These are phyloP conservation scores for Penicillium sp. DNA, from an alignment of 2,329 filamentous ascomycete species.

Conservation along the genomic window DNA sequence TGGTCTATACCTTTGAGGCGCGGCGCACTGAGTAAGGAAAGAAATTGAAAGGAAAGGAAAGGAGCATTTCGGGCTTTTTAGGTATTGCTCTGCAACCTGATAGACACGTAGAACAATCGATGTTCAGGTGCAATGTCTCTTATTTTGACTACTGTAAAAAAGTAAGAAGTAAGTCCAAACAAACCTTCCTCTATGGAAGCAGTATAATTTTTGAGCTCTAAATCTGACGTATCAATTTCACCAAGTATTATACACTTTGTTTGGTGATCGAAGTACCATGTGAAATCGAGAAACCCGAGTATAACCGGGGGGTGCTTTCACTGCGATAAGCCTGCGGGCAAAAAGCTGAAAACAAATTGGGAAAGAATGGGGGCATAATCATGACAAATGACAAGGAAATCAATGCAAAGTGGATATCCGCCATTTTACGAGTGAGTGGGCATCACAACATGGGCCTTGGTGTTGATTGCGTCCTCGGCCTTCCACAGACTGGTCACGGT, in stretches of 20 bases:
- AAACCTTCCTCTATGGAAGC: not conserved
- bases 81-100: not conserved
- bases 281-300: not conserved
- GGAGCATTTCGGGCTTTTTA: not conserved
- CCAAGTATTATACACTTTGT: not conserved
- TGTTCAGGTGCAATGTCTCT: not conserved
- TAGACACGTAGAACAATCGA: not conserved
- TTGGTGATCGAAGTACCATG: not conserved
- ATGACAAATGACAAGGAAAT: slow-evolving; percentile 6
- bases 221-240: not conserved
- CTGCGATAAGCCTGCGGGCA: slow-evolving; percentile 2
- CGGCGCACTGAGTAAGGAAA: slow-evolving; percentile 6
- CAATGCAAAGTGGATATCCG: not conserved
- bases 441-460: slow-evolving; percentile 88
- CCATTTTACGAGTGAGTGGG: slow-evolving; percentile 62
- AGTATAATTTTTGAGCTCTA: not conserved
- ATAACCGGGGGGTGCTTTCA: slow-evolving; percentile 3
- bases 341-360: not conserved
- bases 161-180: not conserved
- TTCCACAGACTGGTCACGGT: slow-evolving; percentile 94
- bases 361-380: slow-evolving; percentile 7
- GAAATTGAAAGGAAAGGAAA: not conserved
- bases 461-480: slow-evolving; percentile 79
- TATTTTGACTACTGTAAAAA: not conserved
- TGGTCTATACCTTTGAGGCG: slow-evolving; percentile 45